Percentiles rank a stretch among this genome's conserved stretches.
phyloP scores from a whole-genome alignment of 768 basidiomycete species.

The Tylopilus sp. region DNA sequence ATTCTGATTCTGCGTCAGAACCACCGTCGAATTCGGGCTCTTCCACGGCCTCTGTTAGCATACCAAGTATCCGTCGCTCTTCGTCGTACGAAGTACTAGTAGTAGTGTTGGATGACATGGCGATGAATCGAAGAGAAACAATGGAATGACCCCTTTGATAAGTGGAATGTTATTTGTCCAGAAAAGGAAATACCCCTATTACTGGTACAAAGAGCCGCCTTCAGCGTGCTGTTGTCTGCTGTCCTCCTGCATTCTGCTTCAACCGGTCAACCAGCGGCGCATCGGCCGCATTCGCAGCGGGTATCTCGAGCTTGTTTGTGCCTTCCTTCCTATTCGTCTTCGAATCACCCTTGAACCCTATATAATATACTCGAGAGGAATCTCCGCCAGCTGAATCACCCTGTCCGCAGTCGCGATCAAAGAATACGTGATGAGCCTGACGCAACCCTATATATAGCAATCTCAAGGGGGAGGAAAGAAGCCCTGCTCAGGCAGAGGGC shows the following conservation, averaged over 20 bases:
- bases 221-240: slow-evolving; percentile 61
- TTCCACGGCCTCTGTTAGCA: neutral
- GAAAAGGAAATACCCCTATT: slow-evolving; percentile 3
- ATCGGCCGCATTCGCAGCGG: slow-evolving; percentile 79
- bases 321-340: slow-evolving; percentile 52
- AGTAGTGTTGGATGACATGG: neutral
- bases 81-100: neutral
- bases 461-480: slow-evolving; percentile 13
- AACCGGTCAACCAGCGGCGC: slow-evolving; percentile 60
- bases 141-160: neutral
- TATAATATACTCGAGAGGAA: slow-evolving; percentile 63
- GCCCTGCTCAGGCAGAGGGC: slow-evolving; percentile 13
- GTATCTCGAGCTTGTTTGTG: slow-evolving; percentile 66
- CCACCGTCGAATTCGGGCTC: neutral
- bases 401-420: slow-evolving; percentile 34
- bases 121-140: neutral
- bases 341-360: slow-evolving; percentile 81
- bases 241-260: slow-evolving; percentile 52
- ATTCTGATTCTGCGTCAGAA: neutral
- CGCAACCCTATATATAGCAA: slow-evolving; percentile 20
- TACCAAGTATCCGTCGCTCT: neutral
- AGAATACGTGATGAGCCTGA: slow-evolving; percentile 14
- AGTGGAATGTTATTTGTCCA: neutral
- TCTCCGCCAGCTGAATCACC: slow-evolving; percentile 67
- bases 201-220: neutral